phyloP scores from a whole-genome alignment of 495 filamentous ascomycete species.

The Xylaria venustula region DNA sequence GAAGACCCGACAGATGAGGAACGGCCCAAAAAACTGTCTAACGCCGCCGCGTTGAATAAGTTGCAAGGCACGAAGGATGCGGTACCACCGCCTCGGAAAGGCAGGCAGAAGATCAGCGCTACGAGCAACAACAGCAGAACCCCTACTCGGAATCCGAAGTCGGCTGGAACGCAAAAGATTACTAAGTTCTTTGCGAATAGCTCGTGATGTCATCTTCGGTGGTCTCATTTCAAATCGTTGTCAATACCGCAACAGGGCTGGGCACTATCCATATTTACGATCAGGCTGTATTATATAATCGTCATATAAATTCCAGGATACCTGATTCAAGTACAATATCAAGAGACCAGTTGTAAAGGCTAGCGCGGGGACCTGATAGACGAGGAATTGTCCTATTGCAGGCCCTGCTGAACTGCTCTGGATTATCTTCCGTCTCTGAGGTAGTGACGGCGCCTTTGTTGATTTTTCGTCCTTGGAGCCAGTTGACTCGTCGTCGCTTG shows the following conservation, averaged over 20 bases:
- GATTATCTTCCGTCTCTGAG: not conserved
- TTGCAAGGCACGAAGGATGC: conserved; percentile 12
- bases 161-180: conserved; percentile 70
- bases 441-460: not conserved
- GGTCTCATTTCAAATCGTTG: too few species aligned
- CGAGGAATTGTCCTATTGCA: not conserved
- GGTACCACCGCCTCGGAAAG: not conserved
- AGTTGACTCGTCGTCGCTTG: not conserved
- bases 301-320: too few species aligned
- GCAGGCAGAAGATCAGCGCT: conserved; percentile 27
- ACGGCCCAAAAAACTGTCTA: conserved; percentile 46
- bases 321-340: not conserved
- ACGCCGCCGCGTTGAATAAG: conserved; percentile 22
- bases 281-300: too few species aligned
- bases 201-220: conserved; percentile 32
- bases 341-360: not conserved
- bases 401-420: not conserved
- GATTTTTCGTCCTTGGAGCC: not conserved
- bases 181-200: conserved; percentile 78
- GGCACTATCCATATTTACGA: too few species aligned
- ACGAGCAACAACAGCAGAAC: conserved; percentile 34
- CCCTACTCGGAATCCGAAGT: conserved; percentile 42
- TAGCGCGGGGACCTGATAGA: not conserved
- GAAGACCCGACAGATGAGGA: conserved; percentile 32
- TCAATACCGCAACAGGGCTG: too few species aligned